Evolutionary conservation across 1,284 basidiomycete species (phyloP), one percentile per base, ranked within the genome.

Genomic region (Mycena sp.): DNA sequence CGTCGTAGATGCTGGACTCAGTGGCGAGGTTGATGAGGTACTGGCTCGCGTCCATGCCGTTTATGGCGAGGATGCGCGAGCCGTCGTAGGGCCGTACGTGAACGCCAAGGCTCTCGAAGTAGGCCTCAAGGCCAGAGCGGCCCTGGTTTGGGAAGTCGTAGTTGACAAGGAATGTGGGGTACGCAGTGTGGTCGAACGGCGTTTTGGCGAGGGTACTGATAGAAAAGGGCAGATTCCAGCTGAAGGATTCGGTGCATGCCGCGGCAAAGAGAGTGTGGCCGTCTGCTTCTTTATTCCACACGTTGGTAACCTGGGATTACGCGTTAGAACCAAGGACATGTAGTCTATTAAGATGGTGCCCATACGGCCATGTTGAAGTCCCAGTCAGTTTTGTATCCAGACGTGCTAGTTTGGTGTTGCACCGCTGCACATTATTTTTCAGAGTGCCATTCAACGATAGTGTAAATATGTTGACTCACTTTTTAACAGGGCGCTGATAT

Each of bases 101-200:
- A 16, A 68, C 23, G 19, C 25, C 25, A 30, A 68, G 16, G 21
- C 23, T 21, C 21, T 65, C 29, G 45, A 48, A 68, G 53, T 65
- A 68, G 1, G 38, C 61, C 40, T 68, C 67, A 4, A 68, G 44
- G 12, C 67, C 67, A 1, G 45, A 0, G 32, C 67, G 67, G 3
- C 32, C 61, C 17, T 62, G 57, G 35, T 63, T 63, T 19, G 67
- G 67, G 30, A 68, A 63, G 40, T 68, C 64, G 53, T 68, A 66
- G 53, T 68, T 68, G 35, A 61, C 61, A 10, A 68, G 51, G 58
- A 68, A 68, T 1, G 55, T 60, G 32, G 63, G 63, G 45, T 53
- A 50, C 3, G 59, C 61, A 28, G 19, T 32, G 28, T 7, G 10
- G 6, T 35, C 26, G 43, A 35, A 30, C 10, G 67, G 60, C 14